Evolutionary conservation across 2,329 filamentous ascomycete genomes (phyloP).

Genomic region (Coniochaeta prunicola): DNA sequence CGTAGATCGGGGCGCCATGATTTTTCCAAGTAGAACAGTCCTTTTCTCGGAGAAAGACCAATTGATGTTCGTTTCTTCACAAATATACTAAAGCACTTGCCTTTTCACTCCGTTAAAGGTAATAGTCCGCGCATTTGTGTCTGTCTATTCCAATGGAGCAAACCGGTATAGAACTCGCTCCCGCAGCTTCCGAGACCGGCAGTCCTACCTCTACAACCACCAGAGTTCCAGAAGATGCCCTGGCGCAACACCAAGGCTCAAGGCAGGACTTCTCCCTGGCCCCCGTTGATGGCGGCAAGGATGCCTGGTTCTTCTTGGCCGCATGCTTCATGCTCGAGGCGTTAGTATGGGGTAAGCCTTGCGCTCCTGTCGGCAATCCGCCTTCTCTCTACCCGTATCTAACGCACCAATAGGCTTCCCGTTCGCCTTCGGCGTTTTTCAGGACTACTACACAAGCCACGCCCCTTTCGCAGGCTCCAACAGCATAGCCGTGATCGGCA

Average conservation of each 20-base stretch:
- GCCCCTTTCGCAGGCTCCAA: conserved; percentile 47
- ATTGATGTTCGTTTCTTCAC: background rate
- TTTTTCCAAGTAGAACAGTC: background rate
- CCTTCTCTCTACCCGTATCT: background rate
- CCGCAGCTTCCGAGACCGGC: background rate
- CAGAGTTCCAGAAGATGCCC: background rate
- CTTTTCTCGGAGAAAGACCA: background rate
- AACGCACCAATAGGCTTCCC: conserved; percentile 46
- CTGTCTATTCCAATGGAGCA: background rate
- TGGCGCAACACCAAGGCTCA: background rate
- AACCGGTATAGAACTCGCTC: background rate
- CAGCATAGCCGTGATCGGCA: conserved; percentile 57
- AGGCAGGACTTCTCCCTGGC: conserved; percentile 21
- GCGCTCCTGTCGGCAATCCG: conserved; percentile 5
- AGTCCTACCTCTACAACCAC: background rate
- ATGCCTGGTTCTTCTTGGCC: conserved; percentile 36
- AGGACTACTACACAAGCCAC: conserved; percentile 58
- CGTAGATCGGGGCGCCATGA: background rate
- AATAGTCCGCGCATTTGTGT: too few species aligned
- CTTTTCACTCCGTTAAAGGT: too few species aligned
- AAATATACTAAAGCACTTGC: too few species aligned
- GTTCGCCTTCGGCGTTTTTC: conserved; percentile 63
- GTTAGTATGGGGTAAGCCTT: conserved; percentile 42
- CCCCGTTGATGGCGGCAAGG: conserved; percentile 26
- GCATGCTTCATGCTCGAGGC: conserved; percentile 45